Conservation (phyloP, 306 rosid genomes). For the Mimosa bimucronata region DNA sequence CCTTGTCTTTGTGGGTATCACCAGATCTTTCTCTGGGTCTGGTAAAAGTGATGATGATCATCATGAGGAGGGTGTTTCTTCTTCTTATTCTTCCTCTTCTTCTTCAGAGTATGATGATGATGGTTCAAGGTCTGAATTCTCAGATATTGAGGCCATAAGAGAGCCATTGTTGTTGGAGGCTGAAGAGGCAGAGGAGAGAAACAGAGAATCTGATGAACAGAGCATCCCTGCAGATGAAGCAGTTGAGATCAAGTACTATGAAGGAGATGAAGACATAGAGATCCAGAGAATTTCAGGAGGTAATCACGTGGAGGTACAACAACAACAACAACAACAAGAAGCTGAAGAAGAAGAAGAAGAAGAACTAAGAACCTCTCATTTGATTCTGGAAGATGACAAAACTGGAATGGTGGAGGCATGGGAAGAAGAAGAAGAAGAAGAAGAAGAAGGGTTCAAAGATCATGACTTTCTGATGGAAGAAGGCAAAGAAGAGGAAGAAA, state of each 20-base stretch:
- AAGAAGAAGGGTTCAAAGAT: conserved; percentile 15
- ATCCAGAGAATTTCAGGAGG: conserved; percentile 24
- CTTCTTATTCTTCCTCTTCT: background rate
- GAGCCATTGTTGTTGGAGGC: conserved; percentile 11
- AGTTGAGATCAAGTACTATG: conserved; percentile 29
- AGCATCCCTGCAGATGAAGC: conserved; percentile 38
- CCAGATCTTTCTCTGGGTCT: conserved; percentile 47
- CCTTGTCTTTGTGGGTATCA: conserved; percentile 75
- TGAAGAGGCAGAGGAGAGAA: conserved; percentile 33
- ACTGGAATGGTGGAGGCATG: conserved; percentile 22
- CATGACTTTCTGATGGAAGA: conserved; percentile 40
- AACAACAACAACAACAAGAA: conserved; percentile 20
- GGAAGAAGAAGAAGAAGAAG: background rate
- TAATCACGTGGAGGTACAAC: background rate
- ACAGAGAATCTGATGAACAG: conserved; percentile 15
- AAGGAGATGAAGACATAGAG: conserved; percentile 33
- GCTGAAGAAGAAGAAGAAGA: conserved; percentile 31
- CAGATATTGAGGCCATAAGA: conserved; percentile 17
- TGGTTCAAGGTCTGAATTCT: conserved; percentile 35
- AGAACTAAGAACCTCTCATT: conserved; percentile 19
- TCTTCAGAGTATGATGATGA: conserved; percentile 29
- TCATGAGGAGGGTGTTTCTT: conserved; percentile 15
- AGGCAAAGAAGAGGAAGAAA: conserved; percentile 35
- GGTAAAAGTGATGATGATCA: conserved; percentile 36
- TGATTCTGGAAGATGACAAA: conserved; percentile 38